These are phyloP conservation scores for Grigorovia humatica DNA, from an alignment of 805 yeast genomes.

Conservation along the genomic window DNA sequence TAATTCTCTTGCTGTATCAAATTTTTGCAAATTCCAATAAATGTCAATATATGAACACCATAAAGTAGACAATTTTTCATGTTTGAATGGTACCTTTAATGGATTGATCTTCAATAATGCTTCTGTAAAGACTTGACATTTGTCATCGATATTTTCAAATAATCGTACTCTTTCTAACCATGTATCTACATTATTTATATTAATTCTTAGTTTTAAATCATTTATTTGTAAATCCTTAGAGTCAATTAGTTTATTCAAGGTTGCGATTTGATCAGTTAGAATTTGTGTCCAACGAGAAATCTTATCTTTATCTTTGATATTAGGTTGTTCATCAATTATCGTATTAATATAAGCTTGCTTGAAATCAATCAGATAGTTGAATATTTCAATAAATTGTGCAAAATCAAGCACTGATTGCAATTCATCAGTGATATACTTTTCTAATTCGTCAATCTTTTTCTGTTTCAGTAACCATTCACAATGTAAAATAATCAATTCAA, in stretches of 20 bases:
- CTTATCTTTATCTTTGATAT: constrained; percentile 7
- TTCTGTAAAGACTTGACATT: constrained; percentile 42
- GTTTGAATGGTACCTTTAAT: constrained; percentile 29
- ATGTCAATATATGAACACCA: constrained; percentile 65
- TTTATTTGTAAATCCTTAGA: constrained; percentile 48
- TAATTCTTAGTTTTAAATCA: constrained; percentile 48
- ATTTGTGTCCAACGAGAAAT: constrained; percentile 30
- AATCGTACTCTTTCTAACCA: constrained; percentile 60
- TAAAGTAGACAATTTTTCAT: constrained; percentile 39
- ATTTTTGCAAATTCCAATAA: constrained; percentile 47
- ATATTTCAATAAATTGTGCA: constrained; percentile 52
- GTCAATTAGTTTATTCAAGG: constrained; percentile 47
- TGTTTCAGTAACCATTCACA: constrained; percentile 38
- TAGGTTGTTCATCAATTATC: constrained; percentile 5
- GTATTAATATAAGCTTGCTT: constrained; percentile 23
- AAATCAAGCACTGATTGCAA: constrained; percentile 39
- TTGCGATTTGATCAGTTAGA: constrained; percentile 30
- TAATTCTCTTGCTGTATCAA: constrained; percentile 50
- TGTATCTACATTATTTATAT: constrained; percentile 47
- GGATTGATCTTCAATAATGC: constrained; percentile 66
- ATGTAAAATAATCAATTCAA: constrained; percentile 36
- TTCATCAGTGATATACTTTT: constrained; percentile 33
- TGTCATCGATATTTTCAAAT: constrained; percentile 30
- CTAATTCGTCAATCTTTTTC: constrained; percentile 28
- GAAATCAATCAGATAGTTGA: constrained; percentile 51